Base-by-base conservation (phyloP, 2,329 filamentous ascomycete species). In the Fusarium armeniacum region DNA sequence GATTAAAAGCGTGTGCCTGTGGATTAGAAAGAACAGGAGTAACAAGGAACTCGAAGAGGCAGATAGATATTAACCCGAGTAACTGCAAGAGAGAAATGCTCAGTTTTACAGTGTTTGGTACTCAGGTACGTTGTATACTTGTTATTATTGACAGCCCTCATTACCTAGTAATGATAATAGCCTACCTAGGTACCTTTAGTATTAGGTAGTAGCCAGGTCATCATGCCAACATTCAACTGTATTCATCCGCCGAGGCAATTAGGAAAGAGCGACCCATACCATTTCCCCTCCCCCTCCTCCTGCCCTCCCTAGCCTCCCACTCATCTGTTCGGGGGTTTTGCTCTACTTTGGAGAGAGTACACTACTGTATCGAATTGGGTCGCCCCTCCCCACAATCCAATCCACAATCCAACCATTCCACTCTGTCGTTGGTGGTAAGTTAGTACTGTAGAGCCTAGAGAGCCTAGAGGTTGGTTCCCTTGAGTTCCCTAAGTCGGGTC, bases 381-480 rank as follows among this genome's bases (percentile, higher is more conserved):
- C 53, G 44, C 58, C 67, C 67, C 58, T 68, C 67, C 58, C 67
- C 67, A 70, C 67, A 70, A 70, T 60, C 55, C 41, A 52, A 40
- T 49, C 55, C 58, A 62, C 46, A 61, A 62, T 55, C 43, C n/a
- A 28, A 49, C 50, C 59, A 44, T 65, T 65, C 54, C 61, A 70
- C 51, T 70, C 62, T 54, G 49, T 70, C 50, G 66, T 69, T 65
- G 61, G 66, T 51, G 40, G 44, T 68, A 65, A 50, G 51, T 58
- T 65, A 36, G 54, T 51, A 24, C 40, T 46, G 35, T 62, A 67
- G 61, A 35, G 33, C 33, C 33, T 35, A 35, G 33, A 20, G 36
- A 38, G 36, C 18, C n/a, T 40, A 20, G 36, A 40, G 36, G 36
- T 20, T 20, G 36, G 36, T 40, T 40, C n/a, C 36, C 36, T 40